Base-by-base conservation (phyloP, 768 basidiomycete species). In the Psilocybe tampanensis region DNA sequence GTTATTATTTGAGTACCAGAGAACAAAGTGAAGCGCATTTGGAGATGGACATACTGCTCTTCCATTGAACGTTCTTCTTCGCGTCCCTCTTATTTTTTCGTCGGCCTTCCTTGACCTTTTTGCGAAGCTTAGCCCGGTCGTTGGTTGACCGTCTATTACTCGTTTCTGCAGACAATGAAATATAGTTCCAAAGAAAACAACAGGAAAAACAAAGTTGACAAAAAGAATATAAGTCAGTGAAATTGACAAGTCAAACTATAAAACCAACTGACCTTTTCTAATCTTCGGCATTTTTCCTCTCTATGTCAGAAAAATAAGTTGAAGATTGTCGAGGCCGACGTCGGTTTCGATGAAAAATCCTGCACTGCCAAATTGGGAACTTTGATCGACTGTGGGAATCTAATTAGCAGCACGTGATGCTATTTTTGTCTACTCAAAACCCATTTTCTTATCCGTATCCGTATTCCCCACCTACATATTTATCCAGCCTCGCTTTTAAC, bases 1-100 rank as follows among this genome's bases (percentile, higher is more conserved):
- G 2, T 41, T 43, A 49, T 33, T 9, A 21, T 12, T 42, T 17
- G 19, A 39, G 54, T 23, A 60, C 29, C 6, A 1, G 19, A 11
- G 44, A 48, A n/a, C 22, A 41, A 49, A 47, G 65, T 48, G 8
- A 54, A 26, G 34, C 24, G 55, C 24, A 49, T 29, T 1, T 32
- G 43, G 57, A 44, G 41, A 52, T 52, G 21, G 19, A 81, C 87
- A 64, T 68, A 94, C 94, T 90, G 52, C 89, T 89, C 76, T 95
- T 96, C 89, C 94, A 95, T 54, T 92, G 82, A 21, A 81, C 74
- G 72, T 89, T 90, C 70, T 88, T 92, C 76, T 92, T 93, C 13
- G 83, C 82, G 41, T 79, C 80, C 70, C 87, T 93, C 66, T 80
- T 81, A 48, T 76, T 76, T 77, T 96, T 96, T 76, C 86, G 90